Percentiles rank a stretch among this genome's conserved stretches.
These are phyloP conservation scores for Effrenium voratum DNA, from an alignment of 73 alveolate species.

Conservation along the genomic window DNA sequence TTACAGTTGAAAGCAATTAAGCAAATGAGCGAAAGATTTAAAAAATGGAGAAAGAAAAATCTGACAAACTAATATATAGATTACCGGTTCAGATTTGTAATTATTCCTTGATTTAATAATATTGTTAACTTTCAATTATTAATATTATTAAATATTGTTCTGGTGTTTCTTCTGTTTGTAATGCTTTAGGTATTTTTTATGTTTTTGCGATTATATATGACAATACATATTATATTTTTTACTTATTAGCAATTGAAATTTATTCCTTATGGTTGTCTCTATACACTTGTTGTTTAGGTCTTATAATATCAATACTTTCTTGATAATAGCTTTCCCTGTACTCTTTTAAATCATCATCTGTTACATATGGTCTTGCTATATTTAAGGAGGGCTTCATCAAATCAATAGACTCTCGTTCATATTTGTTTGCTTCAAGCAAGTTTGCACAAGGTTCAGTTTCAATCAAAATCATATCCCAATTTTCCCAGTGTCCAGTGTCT, in stretches of 20 bases:
- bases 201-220: neutral
- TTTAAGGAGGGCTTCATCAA: neutral
- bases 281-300: neutral
- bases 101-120: no score
- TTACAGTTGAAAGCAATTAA: no score
- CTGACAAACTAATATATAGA: no score
- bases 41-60: no score
- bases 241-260: neutral
- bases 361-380: neutral
- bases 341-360: neutral
- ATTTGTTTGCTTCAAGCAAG: neutral
- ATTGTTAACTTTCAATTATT: no score
- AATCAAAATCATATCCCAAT: neutral
- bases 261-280: neutral
- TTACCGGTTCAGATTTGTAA: no score
- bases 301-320: no score
- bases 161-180: neutral
- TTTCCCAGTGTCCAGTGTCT: neutral
- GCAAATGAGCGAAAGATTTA: no score
- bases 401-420: neutral
- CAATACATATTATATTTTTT: no score
- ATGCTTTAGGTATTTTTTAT: neutral
- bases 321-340: no score
- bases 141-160: no score
- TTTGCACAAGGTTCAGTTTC: neutral